These are phyloP conservation scores for Clonostachys rhizophaga DNA, from an alignment of 2,329 filamentous ascomycete species.

Conservation along the genomic window DNA sequence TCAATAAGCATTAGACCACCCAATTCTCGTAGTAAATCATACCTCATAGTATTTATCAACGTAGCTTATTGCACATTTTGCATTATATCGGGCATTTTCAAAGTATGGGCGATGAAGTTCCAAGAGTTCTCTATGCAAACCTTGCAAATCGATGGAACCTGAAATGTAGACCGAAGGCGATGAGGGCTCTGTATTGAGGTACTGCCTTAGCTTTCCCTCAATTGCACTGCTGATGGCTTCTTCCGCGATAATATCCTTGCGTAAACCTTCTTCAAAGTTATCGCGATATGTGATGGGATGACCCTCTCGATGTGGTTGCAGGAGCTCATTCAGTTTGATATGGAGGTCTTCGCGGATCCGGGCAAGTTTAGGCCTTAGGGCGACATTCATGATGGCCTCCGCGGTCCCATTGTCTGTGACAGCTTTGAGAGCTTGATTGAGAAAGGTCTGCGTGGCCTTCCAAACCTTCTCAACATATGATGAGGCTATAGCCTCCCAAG, in stretches of 20 bases:
- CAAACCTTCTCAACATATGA: constrained; percentile 4
- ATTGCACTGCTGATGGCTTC: not conserved
- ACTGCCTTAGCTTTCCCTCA: not conserved
- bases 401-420: constrained; percentile 22
- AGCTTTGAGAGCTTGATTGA: constrained; percentile 24
- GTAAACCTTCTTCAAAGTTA: constrained; percentile 32
- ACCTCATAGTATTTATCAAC: constrained; percentile 30
- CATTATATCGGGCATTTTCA: constrained; percentile 16
- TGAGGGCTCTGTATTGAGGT: not conserved
- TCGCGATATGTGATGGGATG: constrained; percentile 50
- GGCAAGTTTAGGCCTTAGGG: constrained; percentile 20
- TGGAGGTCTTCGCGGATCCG: constrained; percentile 27
- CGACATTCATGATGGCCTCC: constrained; percentile 9
- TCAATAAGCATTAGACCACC: not conserved
- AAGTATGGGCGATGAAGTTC: constrained; percentile 22
- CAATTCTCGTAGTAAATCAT: not conserved
- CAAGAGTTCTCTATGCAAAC: constrained; percentile 4
- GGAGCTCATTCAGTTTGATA: constrained; percentile 34
- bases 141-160: constrained; percentile 3
- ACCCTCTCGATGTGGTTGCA: constrained; percentile 33
- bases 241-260: constrained; percentile 1
- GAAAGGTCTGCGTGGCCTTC: not conserved
- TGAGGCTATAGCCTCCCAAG: constrained; percentile 46
- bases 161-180: not conserved
- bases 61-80: constrained; percentile 21